Evolutionary conservation across 2,329 filamentous ascomycete genomes (phyloP).

Genomic region (Scorias spongiosa): DNA sequence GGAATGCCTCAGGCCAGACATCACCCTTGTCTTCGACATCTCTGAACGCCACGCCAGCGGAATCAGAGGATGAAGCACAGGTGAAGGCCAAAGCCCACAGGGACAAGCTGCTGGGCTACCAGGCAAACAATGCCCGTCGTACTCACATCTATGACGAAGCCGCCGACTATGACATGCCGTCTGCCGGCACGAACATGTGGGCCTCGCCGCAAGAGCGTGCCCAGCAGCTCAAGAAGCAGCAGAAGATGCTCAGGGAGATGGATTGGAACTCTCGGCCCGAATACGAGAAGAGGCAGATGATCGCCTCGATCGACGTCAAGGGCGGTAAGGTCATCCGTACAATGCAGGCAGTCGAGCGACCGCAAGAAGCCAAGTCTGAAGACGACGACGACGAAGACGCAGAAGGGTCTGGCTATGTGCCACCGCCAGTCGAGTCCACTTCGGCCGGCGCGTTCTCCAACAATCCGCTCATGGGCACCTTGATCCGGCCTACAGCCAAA

Average conservation of each 20-base stretch:
- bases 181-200: constrained; percentile 57
- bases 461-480: constrained; percentile 50
- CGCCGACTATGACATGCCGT: constrained; percentile 52
- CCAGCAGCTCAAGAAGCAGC: constrained; percentile 68
- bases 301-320: constrained; percentile 71
- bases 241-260: constrained; percentile 68
- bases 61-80: constrained; percentile 33
- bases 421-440: constrained; percentile 17
- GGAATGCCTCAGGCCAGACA: constrained; percentile 20
- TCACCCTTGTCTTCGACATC: constrained; percentile 19
- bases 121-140: constrained; percentile 69
- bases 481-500: constrained; percentile 48
- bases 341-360: constrained; percentile 46
- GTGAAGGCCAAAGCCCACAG: constrained; percentile 61
- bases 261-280: constrained; percentile 75
- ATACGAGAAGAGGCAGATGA: constrained; percentile 74
- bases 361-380: constrained; percentile 34
- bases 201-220: constrained; percentile 70
- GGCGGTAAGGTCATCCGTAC: constrained; percentile 61
- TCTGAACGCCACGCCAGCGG: constrained; percentile 13
- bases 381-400: constrained; percentile 28
- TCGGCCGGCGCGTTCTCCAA: constrained; percentile 47
- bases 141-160: constrained; percentile 82
- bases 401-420: constrained; percentile 10
- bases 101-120: constrained; percentile 66